Conservation (phyloP, 306 rosid species). For the Cucurbita ficifolia region DNA sequence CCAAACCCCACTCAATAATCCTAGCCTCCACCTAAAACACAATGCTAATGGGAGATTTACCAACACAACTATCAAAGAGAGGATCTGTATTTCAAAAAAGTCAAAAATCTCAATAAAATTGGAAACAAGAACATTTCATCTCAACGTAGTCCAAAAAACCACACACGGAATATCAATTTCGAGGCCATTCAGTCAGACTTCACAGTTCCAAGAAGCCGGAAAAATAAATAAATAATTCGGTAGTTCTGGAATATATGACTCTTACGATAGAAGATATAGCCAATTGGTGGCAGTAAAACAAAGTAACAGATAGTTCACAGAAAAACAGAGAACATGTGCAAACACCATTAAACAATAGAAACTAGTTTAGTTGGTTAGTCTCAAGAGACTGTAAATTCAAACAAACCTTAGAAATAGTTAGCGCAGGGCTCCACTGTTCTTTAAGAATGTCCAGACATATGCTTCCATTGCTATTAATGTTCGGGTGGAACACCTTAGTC, state of each 20-base stretch:
- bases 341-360: background rate
- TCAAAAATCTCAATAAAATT: background rate
- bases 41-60: background rate
- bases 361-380: background rate
- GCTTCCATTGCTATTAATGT: slow-evolving; percentile 78
- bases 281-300: background rate
- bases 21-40: background rate
- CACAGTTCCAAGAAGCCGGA: background rate
- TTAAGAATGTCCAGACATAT: slow-evolving; percentile 84
- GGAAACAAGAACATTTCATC: background rate
- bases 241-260: background rate
- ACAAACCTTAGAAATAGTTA: slow-evolving; percentile 78
- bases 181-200: background rate
- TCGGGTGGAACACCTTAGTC: slow-evolving; percentile 95
- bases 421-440: slow-evolving; percentile 85
- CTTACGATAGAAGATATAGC: background rate
- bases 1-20: background rate
- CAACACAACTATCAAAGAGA: background rate
- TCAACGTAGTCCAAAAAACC: background rate
- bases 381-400: background rate
- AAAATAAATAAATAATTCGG: background rate
- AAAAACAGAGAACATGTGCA: background rate
- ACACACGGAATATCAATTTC: background rate
- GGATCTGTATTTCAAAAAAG: background rate
- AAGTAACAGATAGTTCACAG: background rate